phyloP scores from a whole-genome alignment of 257 asterid genomes.

The Solanum gandarillasii region DNA sequence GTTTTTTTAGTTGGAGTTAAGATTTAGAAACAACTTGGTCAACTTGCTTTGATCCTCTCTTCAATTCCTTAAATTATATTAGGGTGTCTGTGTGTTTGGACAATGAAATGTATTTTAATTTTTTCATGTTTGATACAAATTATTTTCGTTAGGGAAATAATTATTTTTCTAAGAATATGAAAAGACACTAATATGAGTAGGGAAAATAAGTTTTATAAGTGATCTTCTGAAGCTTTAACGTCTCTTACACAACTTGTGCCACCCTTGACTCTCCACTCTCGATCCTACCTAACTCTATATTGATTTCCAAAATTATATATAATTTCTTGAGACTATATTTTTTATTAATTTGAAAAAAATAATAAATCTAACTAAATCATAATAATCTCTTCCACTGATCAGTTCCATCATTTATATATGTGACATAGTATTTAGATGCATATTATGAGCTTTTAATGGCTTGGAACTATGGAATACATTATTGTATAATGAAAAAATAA shows the following conservation, averaged over 20 bases:
- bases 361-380: too few species aligned
- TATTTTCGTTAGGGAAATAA: too few species aligned
- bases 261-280: too few species aligned
- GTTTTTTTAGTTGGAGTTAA: neutral
- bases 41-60: neutral
- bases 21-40: neutral
- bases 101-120: neutral
- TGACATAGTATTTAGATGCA: neutral
- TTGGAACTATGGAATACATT: neutral
- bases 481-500: neutral
- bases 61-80: neutral
- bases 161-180: neutral
- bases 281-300: too few species aligned
- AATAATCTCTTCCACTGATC: neutral
- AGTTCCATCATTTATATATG: neutral
- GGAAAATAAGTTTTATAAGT: neutral
- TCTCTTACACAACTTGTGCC: neutral
- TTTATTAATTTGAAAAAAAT: too few species aligned
- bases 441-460: neutral
- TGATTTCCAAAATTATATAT: too few species aligned
- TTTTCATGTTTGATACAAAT: neutral
- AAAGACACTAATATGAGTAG: neutral
- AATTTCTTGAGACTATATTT: too few species aligned
- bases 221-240: neutral
- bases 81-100: neutral